Evolutionary conservation across 208 protist species (phyloP).

Genomic region (Novymonas esmeraldas): DNA sequence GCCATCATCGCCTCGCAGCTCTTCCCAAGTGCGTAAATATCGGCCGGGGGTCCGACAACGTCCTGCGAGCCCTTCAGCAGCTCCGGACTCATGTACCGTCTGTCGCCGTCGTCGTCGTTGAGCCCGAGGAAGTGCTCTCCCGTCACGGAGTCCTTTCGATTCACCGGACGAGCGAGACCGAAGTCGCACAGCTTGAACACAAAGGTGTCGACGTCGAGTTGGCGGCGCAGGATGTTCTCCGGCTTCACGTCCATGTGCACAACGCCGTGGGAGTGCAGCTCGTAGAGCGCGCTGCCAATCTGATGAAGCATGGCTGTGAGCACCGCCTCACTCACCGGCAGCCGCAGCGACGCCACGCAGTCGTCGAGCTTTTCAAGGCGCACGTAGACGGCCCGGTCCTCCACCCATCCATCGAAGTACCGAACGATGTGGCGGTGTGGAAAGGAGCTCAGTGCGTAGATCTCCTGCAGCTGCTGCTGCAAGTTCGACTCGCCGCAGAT

Average conservation of each 20-base stretch:
- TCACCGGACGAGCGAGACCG: constrained; percentile 62
- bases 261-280: constrained; percentile 73
- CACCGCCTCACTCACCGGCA: constrained; percentile 46
- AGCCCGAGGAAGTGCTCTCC: constrained; percentile 62
- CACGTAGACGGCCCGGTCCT: constrained; percentile 76
- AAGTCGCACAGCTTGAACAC: constrained; percentile 90
- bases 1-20: constrained; percentile 80
- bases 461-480: constrained; percentile 82
- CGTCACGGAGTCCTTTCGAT: constrained; percentile 20
- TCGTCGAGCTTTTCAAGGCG: constrained; percentile 75
- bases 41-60: constrained; percentile 51
- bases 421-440: constrained; percentile 77
- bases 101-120: constrained; percentile 89
- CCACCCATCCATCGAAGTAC: constrained; percentile 89
- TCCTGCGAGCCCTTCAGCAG: constrained; percentile 41
- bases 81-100: constrained; percentile 78
- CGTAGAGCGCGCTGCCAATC: constrained; percentile 66
- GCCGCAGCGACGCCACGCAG: constrained; percentile 41
- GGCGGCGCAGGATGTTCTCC: constrained; percentile 28
- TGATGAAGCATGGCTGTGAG: constrained; percentile 70
- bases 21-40: constrained; percentile 91
- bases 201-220: constrained; percentile 33
- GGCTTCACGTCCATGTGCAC: constrained; percentile 91
- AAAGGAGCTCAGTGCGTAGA: constrained; percentile 75
- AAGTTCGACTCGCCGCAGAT: constrained; percentile 80